A percentile compares a stretch with the other conserved stretches of the same genome.
phyloP scores from a whole-genome alignment of 2,329 filamentous ascomycete genomes.

The Colletotrichum salicis region DNA sequence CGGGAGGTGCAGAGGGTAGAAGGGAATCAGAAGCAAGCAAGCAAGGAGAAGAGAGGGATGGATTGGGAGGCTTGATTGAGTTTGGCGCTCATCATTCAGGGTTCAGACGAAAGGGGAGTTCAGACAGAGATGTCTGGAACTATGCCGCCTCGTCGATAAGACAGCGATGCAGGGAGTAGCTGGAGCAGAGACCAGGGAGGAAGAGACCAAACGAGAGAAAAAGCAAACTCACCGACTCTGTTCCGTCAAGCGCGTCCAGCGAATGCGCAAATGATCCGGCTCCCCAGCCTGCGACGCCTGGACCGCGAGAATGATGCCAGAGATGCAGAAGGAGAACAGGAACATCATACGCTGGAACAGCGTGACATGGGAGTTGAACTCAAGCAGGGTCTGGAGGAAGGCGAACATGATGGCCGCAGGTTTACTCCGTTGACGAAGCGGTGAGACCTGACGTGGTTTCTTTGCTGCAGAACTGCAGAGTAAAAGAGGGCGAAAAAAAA shows the following conservation, averaged over 20 bases:
- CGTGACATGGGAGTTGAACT: slow-evolving; percentile 32
- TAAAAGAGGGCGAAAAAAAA: background rate
- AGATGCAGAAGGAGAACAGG: slow-evolving; percentile 36
- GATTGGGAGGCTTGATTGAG: background rate
- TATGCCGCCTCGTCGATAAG: background rate
- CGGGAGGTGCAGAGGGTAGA: slow-evolving; percentile 16
- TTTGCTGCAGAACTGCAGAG: background rate
- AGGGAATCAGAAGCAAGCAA: slow-evolving; percentile 1
- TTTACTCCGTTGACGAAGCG: background rate
- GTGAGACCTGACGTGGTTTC: slow-evolving; percentile 1
- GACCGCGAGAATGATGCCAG: slow-evolving; percentile 38
- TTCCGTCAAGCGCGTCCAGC: slow-evolving; percentile 37
- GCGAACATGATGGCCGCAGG: slow-evolving; percentile 11
- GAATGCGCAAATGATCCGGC: slow-evolving; percentile 26
- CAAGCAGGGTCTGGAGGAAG: slow-evolving; percentile 25
- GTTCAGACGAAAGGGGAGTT: slow-evolving; percentile 24
- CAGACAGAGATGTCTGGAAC: slow-evolving; percentile 8
- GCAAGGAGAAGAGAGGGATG: background rate
- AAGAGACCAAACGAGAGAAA: background rate
- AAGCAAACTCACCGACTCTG: slow-evolving; percentile 32
- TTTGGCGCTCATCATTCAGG: background rate
- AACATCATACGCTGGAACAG: slow-evolving; percentile 37
- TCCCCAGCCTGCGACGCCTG: slow-evolving; percentile 38
- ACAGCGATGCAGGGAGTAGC: background rate
- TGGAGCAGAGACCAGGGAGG: background rate